A percentile compares a stretch with the other conserved stretches of the same genome.
These are phyloP conservation scores for Colletotrichum kahawae DNA, from an alignment of 2,329 filamentous ascomycete species.

Conservation along the genomic window DNA sequence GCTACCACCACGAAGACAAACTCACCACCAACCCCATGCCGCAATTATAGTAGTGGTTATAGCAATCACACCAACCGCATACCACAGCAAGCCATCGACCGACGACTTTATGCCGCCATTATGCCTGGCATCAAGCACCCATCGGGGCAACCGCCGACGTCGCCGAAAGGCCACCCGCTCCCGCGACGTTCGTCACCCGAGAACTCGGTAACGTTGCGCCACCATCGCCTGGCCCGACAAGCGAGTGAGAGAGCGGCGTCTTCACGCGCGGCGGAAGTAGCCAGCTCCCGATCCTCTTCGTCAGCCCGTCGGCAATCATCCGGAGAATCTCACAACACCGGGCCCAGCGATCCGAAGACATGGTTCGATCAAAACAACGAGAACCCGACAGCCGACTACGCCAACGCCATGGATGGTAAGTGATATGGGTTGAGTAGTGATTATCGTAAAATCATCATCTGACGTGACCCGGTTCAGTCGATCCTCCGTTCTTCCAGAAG, in stretches of 20 bases:
- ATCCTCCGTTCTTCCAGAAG: constrained; percentile 61
- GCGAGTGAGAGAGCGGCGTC: constrained; percentile 30
- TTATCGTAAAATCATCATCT: background rate
- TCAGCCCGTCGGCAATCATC: constrained; percentile 47
- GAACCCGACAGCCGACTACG: constrained; percentile 49
- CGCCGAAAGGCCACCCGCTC: constrained; percentile 42
- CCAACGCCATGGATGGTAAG: constrained; percentile 55
- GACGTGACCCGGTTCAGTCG: constrained; percentile 36
- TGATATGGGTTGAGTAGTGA: background rate
- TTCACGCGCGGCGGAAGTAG: constrained; percentile 7
- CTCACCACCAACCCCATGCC: background rate
- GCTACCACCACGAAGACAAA: background rate
- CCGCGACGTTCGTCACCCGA: constrained; percentile 49
- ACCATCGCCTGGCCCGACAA: constrained; percentile 52
- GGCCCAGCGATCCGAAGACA: constrained; percentile 53
- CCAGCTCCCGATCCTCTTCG: constrained; percentile 20
- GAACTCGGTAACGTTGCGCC: constrained; percentile 51
- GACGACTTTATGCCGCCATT: constrained; percentile 21
- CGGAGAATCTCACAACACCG: constrained; percentile 53
- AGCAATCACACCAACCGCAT: background rate
- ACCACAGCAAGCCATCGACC: background rate
- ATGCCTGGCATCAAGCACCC: constrained; percentile 35
- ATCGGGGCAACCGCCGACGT: constrained; percentile 25
- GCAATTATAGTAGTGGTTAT: background rate
- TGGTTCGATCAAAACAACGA: constrained; percentile 62